Base-by-base conservation (phyloP, 768 basidiomycete genomes). In the Boletus sp. region DNA sequence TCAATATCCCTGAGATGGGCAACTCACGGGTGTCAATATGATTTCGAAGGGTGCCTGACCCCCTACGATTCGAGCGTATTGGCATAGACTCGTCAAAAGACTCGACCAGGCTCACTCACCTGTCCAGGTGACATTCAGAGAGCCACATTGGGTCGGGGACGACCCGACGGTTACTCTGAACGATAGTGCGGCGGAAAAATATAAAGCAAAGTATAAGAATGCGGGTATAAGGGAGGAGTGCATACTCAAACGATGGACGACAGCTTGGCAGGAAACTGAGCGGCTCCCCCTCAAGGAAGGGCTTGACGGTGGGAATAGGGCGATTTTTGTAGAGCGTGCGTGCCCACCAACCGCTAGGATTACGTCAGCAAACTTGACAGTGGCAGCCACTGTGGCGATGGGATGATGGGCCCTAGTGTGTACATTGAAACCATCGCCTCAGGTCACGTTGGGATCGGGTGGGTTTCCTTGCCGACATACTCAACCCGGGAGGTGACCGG, bases 61-160 rank as follows among this genome's bases (percentile, higher is more conserved):
- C 59, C 84, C 87, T 88, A 54, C 55, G 39, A 35, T 54, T 35
- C 20, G 28, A 47, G 37, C 10, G 37, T 18, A 45, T 57, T 44
- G 42, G 53, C 14, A 61, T 37, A 45, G 30, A 42, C 4, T 41
- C 37, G 37, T 17, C 28, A 32, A 29, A 14, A 37, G 12, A 47
- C 12, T 17, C 8, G 44, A 33, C 42, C 47, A 28, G n/a, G 57
- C n/a, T 30, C 28, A 56, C 76, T 65, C 64, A 86, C 89, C 87
- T 55, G 75, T 73, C 87, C 88, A 90, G 33, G 78, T 75, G 50
- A 92, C 63, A 45, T 70, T 65, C n/a, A 90, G 70, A 65, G 80
- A 68, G 59, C 83, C 87, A 66, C 90, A 92, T 67, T 85, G 73
- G 0, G 83, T 77, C 5, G 85, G 80, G 57, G 32, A 73, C 71